Evolutionary conservation across 257 asterid genomes (phyloP).

Genomic region (Gentiana macrophylla): DNA sequence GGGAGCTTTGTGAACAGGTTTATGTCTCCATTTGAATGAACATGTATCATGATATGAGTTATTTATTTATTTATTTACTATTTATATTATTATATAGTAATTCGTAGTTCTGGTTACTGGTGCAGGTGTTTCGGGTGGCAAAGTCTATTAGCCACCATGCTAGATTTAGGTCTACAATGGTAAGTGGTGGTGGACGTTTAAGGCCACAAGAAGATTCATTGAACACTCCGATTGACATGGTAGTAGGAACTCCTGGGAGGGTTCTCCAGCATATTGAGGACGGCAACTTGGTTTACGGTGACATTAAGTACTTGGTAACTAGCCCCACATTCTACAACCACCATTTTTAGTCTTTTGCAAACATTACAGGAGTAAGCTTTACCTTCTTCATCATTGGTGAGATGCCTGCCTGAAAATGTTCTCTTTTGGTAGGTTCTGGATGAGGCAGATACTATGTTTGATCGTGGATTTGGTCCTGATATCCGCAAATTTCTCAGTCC

Average conservation of each 20-base stretch:
- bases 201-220: slow-evolving; percentile 92
- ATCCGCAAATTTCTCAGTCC: slow-evolving; percentile 86
- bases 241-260: slow-evolving; percentile 98
- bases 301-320: slow-evolving; percentile 78
- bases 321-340: not conserved
- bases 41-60: not conserved
- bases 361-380: not conserved
- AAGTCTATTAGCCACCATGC: slow-evolving; percentile 86
- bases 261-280: slow-evolving; percentile 95
- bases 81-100: not conserved
- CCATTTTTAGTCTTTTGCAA: not conserved
- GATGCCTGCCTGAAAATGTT: slow-evolving; percentile 11
- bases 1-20: slow-evolving; percentile 99
- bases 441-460: slow-evolving; percentile 99
- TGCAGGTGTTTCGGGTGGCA: slow-evolving; percentile 81
- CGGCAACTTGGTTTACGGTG: slow-evolving; percentile 94
- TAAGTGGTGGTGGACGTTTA: slow-evolving; percentile 94
- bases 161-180: slow-evolving; percentile 90
- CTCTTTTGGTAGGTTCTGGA: slow-evolving; percentile 71
- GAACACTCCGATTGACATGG: slow-evolving; percentile 86
- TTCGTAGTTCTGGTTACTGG: slow-evolving; percentile 6
- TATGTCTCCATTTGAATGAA: not conserved
- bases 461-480: slow-evolving; percentile 97
- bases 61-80: not conserved
- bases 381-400: not conserved